Conservation (phyloP, 2,329 filamentous ascomycete genomes). For the Curvularia hawaiiensis region DNA sequence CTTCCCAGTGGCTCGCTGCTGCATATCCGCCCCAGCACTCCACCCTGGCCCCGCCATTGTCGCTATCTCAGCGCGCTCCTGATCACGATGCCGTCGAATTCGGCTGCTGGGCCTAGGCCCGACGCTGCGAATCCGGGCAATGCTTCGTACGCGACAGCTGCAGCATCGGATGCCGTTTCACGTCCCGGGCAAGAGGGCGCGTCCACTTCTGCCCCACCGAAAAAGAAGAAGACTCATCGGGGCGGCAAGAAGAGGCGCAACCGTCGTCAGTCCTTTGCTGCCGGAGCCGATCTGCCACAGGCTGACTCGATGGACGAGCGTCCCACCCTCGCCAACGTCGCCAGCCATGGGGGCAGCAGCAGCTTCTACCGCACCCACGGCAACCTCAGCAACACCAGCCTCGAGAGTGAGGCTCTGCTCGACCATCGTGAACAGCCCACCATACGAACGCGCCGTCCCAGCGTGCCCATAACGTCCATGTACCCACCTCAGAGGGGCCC, state of each 20-base stretch:
- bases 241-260: slow-evolving; percentile 78
- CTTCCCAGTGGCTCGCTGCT: slow-evolving; percentile 11
- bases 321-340: slow-evolving; percentile 48
- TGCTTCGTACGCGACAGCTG: slow-evolving; percentile 24
- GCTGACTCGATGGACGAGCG: slow-evolving; percentile 60
- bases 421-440: slow-evolving; percentile 73
- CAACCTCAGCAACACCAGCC: slow-evolving; percentile 79
- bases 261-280: slow-evolving; percentile 80
- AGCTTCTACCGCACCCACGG: slow-evolving; percentile 60
- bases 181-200: slow-evolving; percentile 12
- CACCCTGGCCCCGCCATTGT: slow-evolving; percentile 8
- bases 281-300: slow-evolving; percentile 59
- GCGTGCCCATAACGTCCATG: slow-evolving; percentile 47
- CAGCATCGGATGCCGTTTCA: slow-evolving; percentile 15
- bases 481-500: slow-evolving; percentile 36
- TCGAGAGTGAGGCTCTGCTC: slow-evolving; percentile 85
- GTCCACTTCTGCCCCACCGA: slow-evolving; percentile 20
- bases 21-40: slow-evolving; percentile 1
- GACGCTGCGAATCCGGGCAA: slow-evolving; percentile 17
- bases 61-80: slow-evolving; percentile 5
- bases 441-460: slow-evolving; percentile 50
- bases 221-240: slow-evolving; percentile 75
- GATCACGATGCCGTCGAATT: slow-evolving; percentile 26
- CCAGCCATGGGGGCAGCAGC: slow-evolving; percentile 44
- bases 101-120: slow-evolving; percentile 14